A percentile compares a stretch with the other conserved stretches of the same genome.
phyloP scores from a whole-genome alignment of 768 basidiomycete genomes.

The Podaxis sp. region DNA sequence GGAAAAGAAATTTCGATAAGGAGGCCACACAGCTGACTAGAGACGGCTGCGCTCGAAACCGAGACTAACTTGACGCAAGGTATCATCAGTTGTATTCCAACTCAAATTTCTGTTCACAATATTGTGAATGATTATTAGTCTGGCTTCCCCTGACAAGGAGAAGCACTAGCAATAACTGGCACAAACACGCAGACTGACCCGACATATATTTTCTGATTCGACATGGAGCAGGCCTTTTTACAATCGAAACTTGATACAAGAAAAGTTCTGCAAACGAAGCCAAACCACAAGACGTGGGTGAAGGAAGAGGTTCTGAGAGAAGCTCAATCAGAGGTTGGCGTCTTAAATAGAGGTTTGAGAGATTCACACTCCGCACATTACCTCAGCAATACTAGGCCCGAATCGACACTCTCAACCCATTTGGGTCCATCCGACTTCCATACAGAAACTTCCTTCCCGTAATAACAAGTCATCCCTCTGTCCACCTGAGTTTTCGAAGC shows the following conservation, averaged over 20 bases:
- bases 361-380: constrained; percentile 15
- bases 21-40: constrained; percentile 29
- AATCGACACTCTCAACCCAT: background rate
- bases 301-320: constrained; percentile 7
- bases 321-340: background rate
- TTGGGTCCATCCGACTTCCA: constrained; percentile 5
- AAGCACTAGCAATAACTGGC: constrained; percentile 41
- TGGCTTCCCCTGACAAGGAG: constrained; percentile 42
- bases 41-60: constrained; percentile 28
- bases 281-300: constrained; percentile 10
- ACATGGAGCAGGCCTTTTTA: constrained; percentile 58
- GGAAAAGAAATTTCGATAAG: constrained; percentile 43
- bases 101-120: constrained; percentile 80
- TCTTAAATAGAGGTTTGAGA: constrained; percentile 7
- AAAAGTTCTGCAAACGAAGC: constrained; percentile 32
- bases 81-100: constrained; percentile 95
- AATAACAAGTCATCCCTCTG: constrained; percentile 7
- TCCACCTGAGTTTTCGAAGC: constrained; percentile 10
- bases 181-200: constrained; percentile 78
- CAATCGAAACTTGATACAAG: constrained; percentile 51
- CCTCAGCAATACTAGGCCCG: constrained; percentile 16
- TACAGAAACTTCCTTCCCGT: constrained; percentile 7
- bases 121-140: constrained; percentile 56
- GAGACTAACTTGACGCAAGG: constrained; percentile 81
- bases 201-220: constrained; percentile 77